Evolutionary conservation across 257 asterid genomes (phyloP).

Genomic region (Schizonepeta tenuifolia): DNA sequence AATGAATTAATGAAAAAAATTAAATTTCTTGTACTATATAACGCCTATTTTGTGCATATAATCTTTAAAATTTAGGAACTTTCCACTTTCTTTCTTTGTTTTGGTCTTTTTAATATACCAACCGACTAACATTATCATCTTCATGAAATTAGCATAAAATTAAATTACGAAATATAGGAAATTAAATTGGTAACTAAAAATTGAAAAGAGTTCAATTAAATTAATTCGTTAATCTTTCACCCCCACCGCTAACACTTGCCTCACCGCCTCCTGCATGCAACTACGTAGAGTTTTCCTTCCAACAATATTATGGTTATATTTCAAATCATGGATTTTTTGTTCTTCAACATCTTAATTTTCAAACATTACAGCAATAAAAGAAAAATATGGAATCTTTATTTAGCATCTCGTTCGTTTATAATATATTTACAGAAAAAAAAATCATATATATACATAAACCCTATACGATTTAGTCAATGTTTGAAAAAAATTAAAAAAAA

Average conservation of each 20-base stretch:
- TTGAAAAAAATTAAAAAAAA: no score
- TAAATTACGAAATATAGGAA: background rate
- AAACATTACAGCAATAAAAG: background rate
- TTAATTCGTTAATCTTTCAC: background rate
- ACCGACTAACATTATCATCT: background rate
- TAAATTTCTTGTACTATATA: background rate
- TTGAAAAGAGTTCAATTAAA: background rate
- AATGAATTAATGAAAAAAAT: background rate
- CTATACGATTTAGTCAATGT: no score
- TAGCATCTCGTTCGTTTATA: background rate
- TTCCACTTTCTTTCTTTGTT: background rate
- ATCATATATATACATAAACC: no score
- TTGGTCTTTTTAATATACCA: background rate
- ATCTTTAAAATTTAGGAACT: background rate
- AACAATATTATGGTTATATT: constrained; percentile 24
- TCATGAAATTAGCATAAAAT: background rate
- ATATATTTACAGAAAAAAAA: background rate
- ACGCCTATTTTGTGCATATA: background rate
- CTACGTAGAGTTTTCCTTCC: constrained; percentile 39
- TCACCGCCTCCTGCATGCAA: constrained; percentile 24
- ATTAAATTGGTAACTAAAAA: background rate
- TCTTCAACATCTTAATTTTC: constrained; percentile 7
- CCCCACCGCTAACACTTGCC: background rate
- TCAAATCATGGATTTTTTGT: constrained; percentile 16
- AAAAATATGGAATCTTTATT: background rate